Evolutionary conservation across 1,139 yeast species (phyloP).

Genomic region (Nakaseomyces delphensis): DNA sequence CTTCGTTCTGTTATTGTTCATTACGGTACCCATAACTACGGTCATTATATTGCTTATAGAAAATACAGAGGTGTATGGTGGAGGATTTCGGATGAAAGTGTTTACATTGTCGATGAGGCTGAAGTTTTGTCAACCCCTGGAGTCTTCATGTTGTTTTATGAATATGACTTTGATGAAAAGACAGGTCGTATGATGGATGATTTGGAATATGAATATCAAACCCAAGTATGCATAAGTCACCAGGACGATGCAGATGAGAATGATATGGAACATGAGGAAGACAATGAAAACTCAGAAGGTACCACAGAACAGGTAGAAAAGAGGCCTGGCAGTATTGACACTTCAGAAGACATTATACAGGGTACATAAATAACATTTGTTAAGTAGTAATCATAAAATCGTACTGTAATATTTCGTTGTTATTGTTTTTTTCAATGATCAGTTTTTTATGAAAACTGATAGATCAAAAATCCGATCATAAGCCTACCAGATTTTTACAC

Average conservation of each 20-base stretch:
- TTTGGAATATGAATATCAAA: conserved; percentile 12
- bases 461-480: too few relatives aligned
- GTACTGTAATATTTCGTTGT: neutral
- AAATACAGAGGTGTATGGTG: conserved; percentile 82
- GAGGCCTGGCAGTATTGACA: neutral
- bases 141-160: conserved; percentile 87
- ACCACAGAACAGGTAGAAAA: neutral
- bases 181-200: conserved; percentile 30
- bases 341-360: neutral
- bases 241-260: conserved; percentile 21
- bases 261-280: conserved; percentile 10
- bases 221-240: conserved; percentile 2
- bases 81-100: conserved; percentile 87
- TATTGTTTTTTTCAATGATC: neutral
- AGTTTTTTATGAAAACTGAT: too few relatives aligned
- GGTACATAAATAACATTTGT: conserved; percentile 2
- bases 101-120: conserved; percentile 65
- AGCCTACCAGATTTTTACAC: too few relatives aligned
- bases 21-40: conserved; percentile 90
- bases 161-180: conserved; percentile 41
- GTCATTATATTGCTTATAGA: conserved; percentile 86
- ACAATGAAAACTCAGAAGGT: conserved; percentile 9
- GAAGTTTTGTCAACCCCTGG: conserved; percentile 81
- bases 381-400: too few relatives aligned
- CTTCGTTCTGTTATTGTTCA: conserved; percentile 83